Evolutionary conservation across 164 flowering plant species (phyloP).

Genomic region (Berberis vulgaris): DNA sequence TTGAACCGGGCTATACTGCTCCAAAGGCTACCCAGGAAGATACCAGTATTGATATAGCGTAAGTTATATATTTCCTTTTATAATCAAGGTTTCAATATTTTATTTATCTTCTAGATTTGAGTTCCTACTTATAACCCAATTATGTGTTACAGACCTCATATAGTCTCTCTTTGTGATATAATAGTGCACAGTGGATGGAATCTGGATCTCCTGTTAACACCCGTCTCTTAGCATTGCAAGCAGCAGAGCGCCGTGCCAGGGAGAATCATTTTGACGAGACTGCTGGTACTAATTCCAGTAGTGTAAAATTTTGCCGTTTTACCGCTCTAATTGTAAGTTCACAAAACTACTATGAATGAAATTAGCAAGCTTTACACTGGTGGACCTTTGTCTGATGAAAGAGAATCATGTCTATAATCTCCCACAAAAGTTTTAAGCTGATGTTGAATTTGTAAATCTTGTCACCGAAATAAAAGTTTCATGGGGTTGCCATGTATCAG

Average conservation of each 20-base stretch:
- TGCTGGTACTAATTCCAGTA: constrained; percentile 72
- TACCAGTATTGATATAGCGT: too few species aligned
- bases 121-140: too few species aligned
- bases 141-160: too few species aligned
- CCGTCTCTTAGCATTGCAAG: constrained; percentile 68
- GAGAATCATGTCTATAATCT: neutral
- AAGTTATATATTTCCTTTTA: too few species aligned
- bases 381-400: neutral
- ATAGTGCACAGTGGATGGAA: constrained; percentile 90
- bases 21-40: too few species aligned
- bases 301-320: constrained; percentile 90
- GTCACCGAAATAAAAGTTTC: neutral
- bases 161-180: too few species aligned
- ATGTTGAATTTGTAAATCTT: too few species aligned
- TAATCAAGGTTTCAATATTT: too few species aligned
- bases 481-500: neutral
- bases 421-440: too few species aligned
- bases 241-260: constrained; percentile 24
- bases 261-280: constrained; percentile 63
- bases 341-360: neutral
- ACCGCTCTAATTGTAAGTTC: constrained; percentile 78
- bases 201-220: constrained; percentile 76
- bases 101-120: too few species aligned
- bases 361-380: neutral
- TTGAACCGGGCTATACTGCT: too few species aligned